A percentile compares a stretch with the other conserved stretches of the same genome.
These are phyloP conservation scores for Astragalus glycyphyllos DNA, from an alignment of 306 rosid genomes.

Conservation along the genomic window DNA sequence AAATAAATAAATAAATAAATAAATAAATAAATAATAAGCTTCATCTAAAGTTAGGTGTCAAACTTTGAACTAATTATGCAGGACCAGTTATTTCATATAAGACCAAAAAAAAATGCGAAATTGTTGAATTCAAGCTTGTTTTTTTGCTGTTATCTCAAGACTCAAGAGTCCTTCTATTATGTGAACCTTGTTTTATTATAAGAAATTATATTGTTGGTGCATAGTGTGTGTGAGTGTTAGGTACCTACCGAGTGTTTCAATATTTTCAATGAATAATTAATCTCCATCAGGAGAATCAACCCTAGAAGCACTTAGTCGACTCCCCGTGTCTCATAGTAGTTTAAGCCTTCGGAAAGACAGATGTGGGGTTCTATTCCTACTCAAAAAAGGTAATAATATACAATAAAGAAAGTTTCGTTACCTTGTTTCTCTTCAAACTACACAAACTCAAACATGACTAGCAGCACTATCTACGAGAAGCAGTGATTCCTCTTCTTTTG, in stretches of 20 bases:
- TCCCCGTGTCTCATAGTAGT: too few species aligned
- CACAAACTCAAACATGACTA: conserved; percentile 58
- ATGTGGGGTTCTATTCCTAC: too few species aligned
- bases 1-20: not conserved
- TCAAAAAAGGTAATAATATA: too few species aligned
- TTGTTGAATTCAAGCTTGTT: not conserved
- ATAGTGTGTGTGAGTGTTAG: too few species aligned
- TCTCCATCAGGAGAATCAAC: too few species aligned
- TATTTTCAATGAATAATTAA: too few species aligned
- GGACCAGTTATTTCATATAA: not conserved
- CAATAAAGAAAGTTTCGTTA: conserved; percentile 25
- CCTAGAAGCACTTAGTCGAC: too few species aligned
- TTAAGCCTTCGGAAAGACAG: too few species aligned
- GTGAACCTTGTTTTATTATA: too few species aligned
- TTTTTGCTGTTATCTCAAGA: not conserved
- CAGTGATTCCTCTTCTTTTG: conserved; percentile 40
- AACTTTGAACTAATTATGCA: conserved; percentile 26
- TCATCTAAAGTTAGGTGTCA: not conserved
- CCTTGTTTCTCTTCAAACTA: conserved; percentile 37
- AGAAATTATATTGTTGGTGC: too few species aligned
- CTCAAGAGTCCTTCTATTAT: too few species aligned
- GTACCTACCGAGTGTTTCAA: too few species aligned
- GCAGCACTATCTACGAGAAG: conserved; percentile 60
- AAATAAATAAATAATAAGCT: not conserved
- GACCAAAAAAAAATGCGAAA: not conserved